Percentiles rank a stretch among this genome's conserved stretches.
Conservation (phyloP, 2,329 filamentous ascomycete genomes). For the Aspergillus pseudotamarii region DNA sequence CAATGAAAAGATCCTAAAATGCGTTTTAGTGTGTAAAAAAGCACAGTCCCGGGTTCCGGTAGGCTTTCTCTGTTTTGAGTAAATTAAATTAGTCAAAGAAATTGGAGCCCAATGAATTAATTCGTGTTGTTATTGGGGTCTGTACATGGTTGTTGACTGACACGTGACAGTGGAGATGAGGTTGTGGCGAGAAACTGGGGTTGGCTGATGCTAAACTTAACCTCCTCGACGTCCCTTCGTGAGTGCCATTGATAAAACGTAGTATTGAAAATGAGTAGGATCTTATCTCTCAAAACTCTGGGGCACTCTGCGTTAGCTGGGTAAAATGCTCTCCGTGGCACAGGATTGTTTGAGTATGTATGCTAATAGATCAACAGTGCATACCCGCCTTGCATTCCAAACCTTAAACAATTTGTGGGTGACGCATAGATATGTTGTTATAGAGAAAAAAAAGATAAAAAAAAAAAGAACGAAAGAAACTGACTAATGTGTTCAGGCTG, state of each 20-base stretch:
- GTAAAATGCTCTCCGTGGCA: not conserved
- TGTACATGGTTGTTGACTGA: not conserved
- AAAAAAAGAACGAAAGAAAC: not conserved
- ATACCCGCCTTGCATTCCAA: slow-evolving; percentile 10
- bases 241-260: not conserved
- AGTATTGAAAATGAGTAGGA: not conserved
- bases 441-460: too few relatives aligned
- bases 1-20: not conserved
- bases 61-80: not conserved
- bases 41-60: not conserved
- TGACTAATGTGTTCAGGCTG: slow-evolving; percentile 2
- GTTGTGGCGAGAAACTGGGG: not conserved
- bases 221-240: not conserved
- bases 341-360: too few relatives aligned
- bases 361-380: slow-evolving; percentile 10
- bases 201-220: not conserved
- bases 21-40: not conserved
- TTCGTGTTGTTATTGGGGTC: not conserved
- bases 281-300: not conserved
- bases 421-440: not conserved
- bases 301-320: not conserved
- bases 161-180: slow-evolving; percentile 3
- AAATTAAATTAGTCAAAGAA: not conserved
- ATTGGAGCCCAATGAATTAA: not conserved
- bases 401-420: slow-evolving; percentile 14